Evolutionary conservation across 2,329 filamentous ascomycete species (phyloP).

Genomic region (Epichloe baconii): DNA sequence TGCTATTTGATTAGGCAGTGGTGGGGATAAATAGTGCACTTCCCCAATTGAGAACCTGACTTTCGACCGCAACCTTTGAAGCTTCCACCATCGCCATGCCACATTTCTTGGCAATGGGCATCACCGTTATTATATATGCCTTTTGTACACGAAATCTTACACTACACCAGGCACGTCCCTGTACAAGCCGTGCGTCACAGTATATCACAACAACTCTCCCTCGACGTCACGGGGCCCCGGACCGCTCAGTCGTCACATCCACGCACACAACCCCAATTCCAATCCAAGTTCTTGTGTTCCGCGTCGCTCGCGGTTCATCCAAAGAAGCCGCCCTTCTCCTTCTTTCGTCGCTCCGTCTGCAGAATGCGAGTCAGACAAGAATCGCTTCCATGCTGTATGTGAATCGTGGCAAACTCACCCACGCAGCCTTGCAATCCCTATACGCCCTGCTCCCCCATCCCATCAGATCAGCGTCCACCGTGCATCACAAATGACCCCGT

Average conservation of each 20-base stretch:
- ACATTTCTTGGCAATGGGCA: neutral
- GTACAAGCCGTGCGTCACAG: no score
- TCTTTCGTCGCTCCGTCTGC: conserved; percentile 11
- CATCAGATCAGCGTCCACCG: conserved; percentile 10
- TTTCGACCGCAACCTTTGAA: no score
- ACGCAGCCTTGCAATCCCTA: conserved; percentile 86
- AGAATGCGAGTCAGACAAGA: neutral
- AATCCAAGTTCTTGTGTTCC: neutral
- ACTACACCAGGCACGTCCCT: neutral
- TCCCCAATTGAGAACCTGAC: no score
- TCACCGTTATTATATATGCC: neutral
- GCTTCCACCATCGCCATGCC: neutral
- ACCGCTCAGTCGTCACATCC: neutral
- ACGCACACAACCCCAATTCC: no score
- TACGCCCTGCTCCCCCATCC: conserved; percentile 56
- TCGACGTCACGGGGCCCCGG: neutral
- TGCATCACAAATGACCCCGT: neutral
- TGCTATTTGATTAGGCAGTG: neutral
- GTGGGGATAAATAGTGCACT: neutral
- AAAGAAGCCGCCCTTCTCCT: conserved; percentile 10
- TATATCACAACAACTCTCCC: neutral
- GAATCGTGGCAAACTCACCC: conserved; percentile 43
- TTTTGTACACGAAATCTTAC: neutral
- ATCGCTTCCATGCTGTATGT: no score
- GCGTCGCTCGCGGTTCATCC: neutral